Conservation (phyloP, 768 basidiomycete species). For the Hygrocybe punicea region DNA sequence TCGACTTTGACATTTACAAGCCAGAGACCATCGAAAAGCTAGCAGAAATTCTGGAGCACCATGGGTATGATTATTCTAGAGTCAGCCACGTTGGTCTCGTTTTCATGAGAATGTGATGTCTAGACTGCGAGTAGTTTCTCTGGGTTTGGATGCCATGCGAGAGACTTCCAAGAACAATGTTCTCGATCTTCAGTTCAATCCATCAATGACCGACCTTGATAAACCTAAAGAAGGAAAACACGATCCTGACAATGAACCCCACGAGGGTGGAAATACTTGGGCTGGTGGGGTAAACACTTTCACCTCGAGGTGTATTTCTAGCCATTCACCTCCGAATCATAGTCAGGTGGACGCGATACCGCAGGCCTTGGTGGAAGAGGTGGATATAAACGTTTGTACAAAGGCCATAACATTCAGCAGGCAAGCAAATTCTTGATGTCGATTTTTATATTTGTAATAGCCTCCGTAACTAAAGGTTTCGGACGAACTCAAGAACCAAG, state of each 20-base stretch:
- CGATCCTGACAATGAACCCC: constrained; percentile 50
- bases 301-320: background rate
- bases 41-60: constrained; percentile 53
- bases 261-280: constrained; percentile 61
- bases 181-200: constrained; percentile 56
- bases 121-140: constrained; percentile 50
- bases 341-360: constrained; percentile 66
- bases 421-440: constrained; percentile 21
- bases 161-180: constrained; percentile 51
- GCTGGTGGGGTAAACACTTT: constrained; percentile 54
- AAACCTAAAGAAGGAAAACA: constrained; percentile 62
- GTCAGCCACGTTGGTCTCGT: background rate
- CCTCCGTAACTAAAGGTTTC: constrained; percentile 41
- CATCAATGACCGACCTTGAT: constrained; percentile 47
- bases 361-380: constrained; percentile 66
- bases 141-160: constrained; percentile 58
- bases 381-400: constrained; percentile 62
- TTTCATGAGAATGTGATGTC: background rate
- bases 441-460: background rate
- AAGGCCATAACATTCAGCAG: constrained; percentile 59
- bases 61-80: constrained; percentile 45
- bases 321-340: background rate
- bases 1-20: constrained; percentile 68
- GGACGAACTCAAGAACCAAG: constrained; percentile 51
- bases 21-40: constrained; percentile 63